Base-by-base conservation (phyloP, 768 basidiomycete species). In the Trametes punicea region DNA sequence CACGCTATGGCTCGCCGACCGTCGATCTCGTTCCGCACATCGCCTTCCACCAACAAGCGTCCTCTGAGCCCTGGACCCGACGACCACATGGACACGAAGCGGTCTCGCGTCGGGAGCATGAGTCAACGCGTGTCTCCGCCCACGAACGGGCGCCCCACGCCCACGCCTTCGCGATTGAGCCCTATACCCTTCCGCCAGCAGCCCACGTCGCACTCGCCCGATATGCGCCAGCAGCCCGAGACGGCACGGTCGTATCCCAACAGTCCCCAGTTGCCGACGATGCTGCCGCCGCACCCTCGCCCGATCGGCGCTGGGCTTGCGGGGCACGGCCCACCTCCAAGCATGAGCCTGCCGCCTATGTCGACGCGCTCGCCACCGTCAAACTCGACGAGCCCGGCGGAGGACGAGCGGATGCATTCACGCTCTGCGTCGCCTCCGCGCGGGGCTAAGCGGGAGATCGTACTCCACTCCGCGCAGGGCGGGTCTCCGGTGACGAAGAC, bases 171-270 rank as follows among this genome's bases (percentile, higher is more conserved):
- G 41, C 75, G 86, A 3, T 84, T 82, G 0, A 88, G 87, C 18
- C 87, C 88, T 2, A 81, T 81, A 42, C 87, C 88, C 15, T 86
- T 89, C 79, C 81, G 83, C 62, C 83, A 81, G 3, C 88, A 88
- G 64, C 82, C 84, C 8, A 71, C 81, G 5, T 81, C 85, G 11
- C 85, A 79, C 65, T 88, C 88, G 20, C 86, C 85, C 18, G 87
- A 89, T 66, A 75, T 78, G 11, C 81, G 85, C 27, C 81, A 80
- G 49, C 50, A 48, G 31, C 25, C 57, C 8, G 81, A 81, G 34
- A 48, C 42, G 36, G 51, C 62, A 20, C 56, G 63, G 4, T 67
- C 65, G 40, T 33, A 73, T 80, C 57, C 76, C 65, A 45, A 73
- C 52, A 77, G 77, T 62, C 83, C 88, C 0, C 69, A 82, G 23